Base-by-base conservation (phyloP, 345 rosid species). In the Murraya koenigii region DNA sequence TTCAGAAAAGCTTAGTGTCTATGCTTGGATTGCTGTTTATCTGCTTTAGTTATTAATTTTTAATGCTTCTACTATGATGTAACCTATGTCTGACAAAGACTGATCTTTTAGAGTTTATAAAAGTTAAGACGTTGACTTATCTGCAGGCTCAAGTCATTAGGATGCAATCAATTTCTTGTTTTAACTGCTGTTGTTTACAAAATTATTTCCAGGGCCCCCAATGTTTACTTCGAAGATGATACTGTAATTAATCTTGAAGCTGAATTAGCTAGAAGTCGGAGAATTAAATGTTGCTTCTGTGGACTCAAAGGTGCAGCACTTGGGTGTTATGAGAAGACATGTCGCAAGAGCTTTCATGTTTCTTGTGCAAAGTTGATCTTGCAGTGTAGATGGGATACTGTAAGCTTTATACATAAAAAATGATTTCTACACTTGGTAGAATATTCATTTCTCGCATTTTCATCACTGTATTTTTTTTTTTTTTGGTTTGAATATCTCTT, bases 291-390 rank as follows among this genome's bases (percentile, higher is more conserved):
- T 79, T 82, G 90, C 81, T 84, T 88, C 77, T 96, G 99, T 75
- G 94, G 93, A 54, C 87, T 88, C 80, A 96, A 94, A 86, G 98
- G 99, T 56, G 99, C 99, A 72, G 94, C 97, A 26, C 93, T 96
- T 76, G 98, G 99, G 47, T 94, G 99, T 85, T 96, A 87, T 83
- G 95, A 90, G 80, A 82, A 85, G 76, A 87, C 81, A 82, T 93
- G 97, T 81, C 86, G 87, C 68, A 91, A 84, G 78, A 93, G 95
- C 74, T 93, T 91, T 78, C 97, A 93, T 80, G 84, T 91, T 64
- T 79, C 95, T 14, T 91, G 97, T 84, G 97, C 97, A 69, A 93
- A 87, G 84, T 36, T 83, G 75, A 85, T 52, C 15, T 82, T 94
- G 69, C 86, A 91, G 84, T 94, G 97, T 84, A 90, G 90, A 76